phyloP scores from a whole-genome alignment of 768 basidiomycete species.

The Rubroboletus satanas region DNA sequence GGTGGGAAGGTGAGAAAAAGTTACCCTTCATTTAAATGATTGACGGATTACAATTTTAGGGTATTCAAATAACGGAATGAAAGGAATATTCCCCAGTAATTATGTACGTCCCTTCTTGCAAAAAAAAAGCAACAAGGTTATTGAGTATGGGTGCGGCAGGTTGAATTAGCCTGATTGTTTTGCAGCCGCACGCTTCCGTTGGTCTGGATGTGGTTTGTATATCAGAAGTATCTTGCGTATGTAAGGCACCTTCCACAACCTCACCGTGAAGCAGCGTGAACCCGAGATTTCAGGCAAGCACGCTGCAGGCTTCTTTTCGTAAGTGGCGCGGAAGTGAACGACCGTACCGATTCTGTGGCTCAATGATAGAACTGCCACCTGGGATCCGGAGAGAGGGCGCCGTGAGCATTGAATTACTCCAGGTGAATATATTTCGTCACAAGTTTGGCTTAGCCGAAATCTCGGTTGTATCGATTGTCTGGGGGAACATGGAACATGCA shows the following conservation, averaged over 20 bases:
- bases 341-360: slow-evolving; percentile 19
- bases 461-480: slow-evolving; percentile 2
- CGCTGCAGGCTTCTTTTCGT: slow-evolving; percentile 23
- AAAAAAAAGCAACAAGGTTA: slow-evolving; percentile 16
- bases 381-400: slow-evolving; percentile 6
- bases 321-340: slow-evolving; percentile 32
- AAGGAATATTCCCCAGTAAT: slow-evolving; percentile 85
- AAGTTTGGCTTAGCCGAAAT: slow-evolving; percentile 13
- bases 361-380: slow-evolving; percentile 11
- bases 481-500: background rate
- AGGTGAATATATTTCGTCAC: slow-evolving; percentile 28
- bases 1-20: slow-evolving; percentile 74
- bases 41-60: slow-evolving; percentile 43
- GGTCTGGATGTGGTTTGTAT: slow-evolving; percentile 10
- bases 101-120: slow-evolving; percentile 55
- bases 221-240: slow-evolving; percentile 22
- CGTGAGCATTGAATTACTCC: slow-evolving; percentile 12
- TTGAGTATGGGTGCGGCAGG: slow-evolving; percentile 36
- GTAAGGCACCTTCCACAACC: slow-evolving; percentile 21
- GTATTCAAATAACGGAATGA: slow-evolving; percentile 52
- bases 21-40: slow-evolving; percentile 18
- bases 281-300: slow-evolving; percentile 17
- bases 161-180: slow-evolving; percentile 41
- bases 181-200: slow-evolving; percentile 1
- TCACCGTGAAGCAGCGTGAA: slow-evolving; percentile 15